Evolutionary conservation across 1,284 basidiomycete genomes (phyloP).

Genomic region (Sporisorium graminicola): DNA sequence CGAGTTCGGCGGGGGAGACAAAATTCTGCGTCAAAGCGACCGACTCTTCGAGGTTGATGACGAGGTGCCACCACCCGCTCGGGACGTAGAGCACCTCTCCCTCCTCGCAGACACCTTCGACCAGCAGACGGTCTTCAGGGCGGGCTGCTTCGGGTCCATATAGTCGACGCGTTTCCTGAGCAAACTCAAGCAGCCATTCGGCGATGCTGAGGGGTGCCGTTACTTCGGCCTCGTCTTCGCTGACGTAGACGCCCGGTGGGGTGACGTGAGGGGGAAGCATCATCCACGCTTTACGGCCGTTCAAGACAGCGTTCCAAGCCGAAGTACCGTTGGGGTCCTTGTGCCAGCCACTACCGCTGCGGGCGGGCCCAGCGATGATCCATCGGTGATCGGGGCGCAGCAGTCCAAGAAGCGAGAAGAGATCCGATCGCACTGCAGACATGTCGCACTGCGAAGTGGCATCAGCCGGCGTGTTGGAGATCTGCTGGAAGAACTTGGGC

Average conservation of each 20-base stretch:
- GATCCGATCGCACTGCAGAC: constrained; percentile 54
- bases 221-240: constrained; percentile 69
- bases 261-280: constrained; percentile 70
- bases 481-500: constrained; percentile 54
- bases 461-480: constrained; percentile 30
- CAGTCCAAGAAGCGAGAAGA: constrained; percentile 59
- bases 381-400: constrained; percentile 63
- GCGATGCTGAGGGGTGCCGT: constrained; percentile 69
- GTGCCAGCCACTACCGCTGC: constrained; percentile 65
- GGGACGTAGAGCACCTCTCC: constrained; percentile 70
- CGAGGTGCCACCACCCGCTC: constrained; percentile 67
- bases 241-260: constrained; percentile 71
- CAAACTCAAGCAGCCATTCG: constrained; percentile 72
- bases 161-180: constrained; percentile 62
- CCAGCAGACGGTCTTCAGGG: constrained; percentile 56
- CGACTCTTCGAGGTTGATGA: constrained; percentile 60
- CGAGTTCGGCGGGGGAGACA: constrained; percentile 70
- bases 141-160: constrained; percentile 63
- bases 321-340: constrained; percentile 71
- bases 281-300: constrained; percentile 71
- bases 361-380: constrained; percentile 63
- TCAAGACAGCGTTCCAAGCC: constrained; percentile 72
- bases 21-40: constrained; percentile 73
- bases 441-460: constrained; percentile 27
- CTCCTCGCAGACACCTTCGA: constrained; percentile 70